A percentile compares a stretch with the other conserved stretches of the same genome.
These are phyloP conservation scores for Stagonosporopsis cucurbitacearum DNA, from an alignment of 2,329 filamentous ascomycete genomes.

Conservation along the genomic window DNA sequence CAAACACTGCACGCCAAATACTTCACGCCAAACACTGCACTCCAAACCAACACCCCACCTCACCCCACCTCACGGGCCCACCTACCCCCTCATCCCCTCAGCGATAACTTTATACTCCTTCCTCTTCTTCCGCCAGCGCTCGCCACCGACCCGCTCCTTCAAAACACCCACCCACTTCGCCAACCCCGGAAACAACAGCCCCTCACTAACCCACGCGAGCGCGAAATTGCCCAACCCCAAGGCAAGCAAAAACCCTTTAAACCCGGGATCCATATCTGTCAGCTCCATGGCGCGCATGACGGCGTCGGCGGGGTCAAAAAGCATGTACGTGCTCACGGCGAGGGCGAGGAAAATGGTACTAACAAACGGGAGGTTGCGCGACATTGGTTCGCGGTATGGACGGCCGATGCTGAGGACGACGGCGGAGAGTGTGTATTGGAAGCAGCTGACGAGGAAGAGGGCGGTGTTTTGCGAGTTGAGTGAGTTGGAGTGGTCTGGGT, in stretches of 20 bases:
- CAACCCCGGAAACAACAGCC: constrained; percentile 70
- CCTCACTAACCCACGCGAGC: constrained; percentile 74
- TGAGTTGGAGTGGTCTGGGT: constrained; percentile 81
- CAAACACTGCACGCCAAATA: too few species aligned
- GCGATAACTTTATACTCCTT: constrained; percentile 85
- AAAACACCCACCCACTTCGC: constrained; percentile 70
- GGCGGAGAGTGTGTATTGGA: constrained; percentile 91
- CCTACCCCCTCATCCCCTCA: constrained; percentile 35
- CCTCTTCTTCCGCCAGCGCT: constrained; percentile 65
- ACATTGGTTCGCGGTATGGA: constrained; percentile 83
- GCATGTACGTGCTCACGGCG: constrained; percentile 76
- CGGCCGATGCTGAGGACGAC: constrained; percentile 89
- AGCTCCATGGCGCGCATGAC: constrained; percentile 82
- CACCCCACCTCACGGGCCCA: background rate
- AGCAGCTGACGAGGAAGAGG: constrained; percentile 88
- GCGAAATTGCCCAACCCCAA: constrained; percentile 74
- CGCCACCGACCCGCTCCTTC: constrained; percentile 63
- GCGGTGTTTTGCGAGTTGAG: constrained; percentile 93
- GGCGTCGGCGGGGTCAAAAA: constrained; percentile 74
- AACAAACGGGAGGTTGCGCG: constrained; percentile 84
- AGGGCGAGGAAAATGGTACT: constrained; percentile 74
- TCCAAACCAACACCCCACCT: too few species aligned
- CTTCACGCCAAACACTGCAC: too few species aligned
- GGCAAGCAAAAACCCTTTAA: constrained; percentile 73
- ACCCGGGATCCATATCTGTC: constrained; percentile 74